A percentile compares a stretch with the other conserved stretches of the same genome.
Conservation (phyloP, 768 basidiomycete genomes). For the Termitomyces sp. region DNA sequence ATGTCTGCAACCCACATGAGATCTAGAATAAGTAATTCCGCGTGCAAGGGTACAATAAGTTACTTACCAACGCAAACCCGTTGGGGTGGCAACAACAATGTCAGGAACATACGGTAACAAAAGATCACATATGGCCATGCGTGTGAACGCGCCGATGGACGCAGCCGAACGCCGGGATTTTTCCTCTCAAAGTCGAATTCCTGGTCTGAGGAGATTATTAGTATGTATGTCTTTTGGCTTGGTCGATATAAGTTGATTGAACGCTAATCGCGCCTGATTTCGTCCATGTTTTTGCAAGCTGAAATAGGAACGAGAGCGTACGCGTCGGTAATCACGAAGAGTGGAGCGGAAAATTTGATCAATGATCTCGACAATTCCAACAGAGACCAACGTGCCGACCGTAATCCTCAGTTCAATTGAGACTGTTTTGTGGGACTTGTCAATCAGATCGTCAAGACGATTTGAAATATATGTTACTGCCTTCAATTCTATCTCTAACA, state of each 20-base stretch:
- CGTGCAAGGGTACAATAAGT: slow-evolving; percentile 2
- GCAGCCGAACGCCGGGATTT: background rate
- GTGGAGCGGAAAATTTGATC: background rate
- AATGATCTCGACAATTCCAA: background rate
- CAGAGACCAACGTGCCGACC: background rate
- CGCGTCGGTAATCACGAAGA: background rate
- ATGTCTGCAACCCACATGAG: background rate
- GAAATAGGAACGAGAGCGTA: background rate
- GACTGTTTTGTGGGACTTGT: background rate
- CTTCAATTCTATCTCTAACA: background rate
- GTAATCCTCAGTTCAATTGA: background rate
- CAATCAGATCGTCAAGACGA: background rate
- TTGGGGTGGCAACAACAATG: slow-evolving; percentile 19
- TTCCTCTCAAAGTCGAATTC: too few relatives aligned
- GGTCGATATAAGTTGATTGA: background rate
- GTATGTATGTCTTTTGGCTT: background rate
- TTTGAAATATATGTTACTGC: background rate
- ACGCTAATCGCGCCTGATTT: background rate
- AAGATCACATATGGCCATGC: background rate
- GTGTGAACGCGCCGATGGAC: background rate
- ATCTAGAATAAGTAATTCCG: background rate
- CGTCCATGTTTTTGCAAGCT: background rate
- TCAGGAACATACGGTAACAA: background rate
- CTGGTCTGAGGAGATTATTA: background rate
- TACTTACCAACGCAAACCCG: slow-evolving; percentile 12